Conservation (phyloP, 1,284 basidiomycete genomes). For the Fomitopsis pinicola region DNA sequence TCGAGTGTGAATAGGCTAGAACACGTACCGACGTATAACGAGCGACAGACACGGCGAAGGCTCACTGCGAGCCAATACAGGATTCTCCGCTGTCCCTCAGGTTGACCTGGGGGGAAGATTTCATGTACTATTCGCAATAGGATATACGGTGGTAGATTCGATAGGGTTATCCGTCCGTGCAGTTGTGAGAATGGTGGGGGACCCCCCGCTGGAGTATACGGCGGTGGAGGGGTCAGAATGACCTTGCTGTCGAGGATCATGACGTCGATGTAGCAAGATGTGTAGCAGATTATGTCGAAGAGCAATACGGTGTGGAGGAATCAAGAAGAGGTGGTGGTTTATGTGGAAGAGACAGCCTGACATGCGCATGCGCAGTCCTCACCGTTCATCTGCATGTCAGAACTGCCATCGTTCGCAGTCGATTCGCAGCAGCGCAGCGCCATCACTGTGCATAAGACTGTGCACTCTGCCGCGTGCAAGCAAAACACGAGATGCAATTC, state of each 20-base stretch:
- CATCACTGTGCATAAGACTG: not conserved
- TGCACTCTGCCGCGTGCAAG: not conserved
- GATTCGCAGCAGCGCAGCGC: not conserved
- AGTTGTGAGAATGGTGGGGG: slow-evolving; percentile 32
- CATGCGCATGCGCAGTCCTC: not conserved
- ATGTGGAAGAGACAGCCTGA: not conserved
- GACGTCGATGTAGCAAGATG: not conserved
- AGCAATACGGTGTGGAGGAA: not conserved
- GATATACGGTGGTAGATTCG: slow-evolving; percentile 49
- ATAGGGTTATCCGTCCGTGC: slow-evolving; percentile 25
- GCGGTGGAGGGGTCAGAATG: slow-evolving; percentile 38
- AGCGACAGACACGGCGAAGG: slow-evolving; percentile 59
- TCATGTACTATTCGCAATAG: slow-evolving; percentile 60
- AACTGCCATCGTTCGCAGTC: not conserved
- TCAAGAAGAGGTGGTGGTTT: not conserved
- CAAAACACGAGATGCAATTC: too few species aligned
- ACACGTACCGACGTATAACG: slow-evolving; percentile 59
- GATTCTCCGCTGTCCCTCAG: slow-evolving; percentile 54
- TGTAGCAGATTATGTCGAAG: not conserved
- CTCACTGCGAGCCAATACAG: slow-evolving; percentile 65
- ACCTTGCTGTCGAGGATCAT: slow-evolving; percentile 51
- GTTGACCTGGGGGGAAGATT: slow-evolving; percentile 45
- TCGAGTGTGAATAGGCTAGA: not conserved
- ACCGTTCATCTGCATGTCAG: not conserved
- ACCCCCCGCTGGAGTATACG: slow-evolving; percentile 26